Evolutionary conservation across 345 rosid genomes (phyloP), one percentile per base, ranked within the genome.

Genomic region (Populus alba): DNA sequence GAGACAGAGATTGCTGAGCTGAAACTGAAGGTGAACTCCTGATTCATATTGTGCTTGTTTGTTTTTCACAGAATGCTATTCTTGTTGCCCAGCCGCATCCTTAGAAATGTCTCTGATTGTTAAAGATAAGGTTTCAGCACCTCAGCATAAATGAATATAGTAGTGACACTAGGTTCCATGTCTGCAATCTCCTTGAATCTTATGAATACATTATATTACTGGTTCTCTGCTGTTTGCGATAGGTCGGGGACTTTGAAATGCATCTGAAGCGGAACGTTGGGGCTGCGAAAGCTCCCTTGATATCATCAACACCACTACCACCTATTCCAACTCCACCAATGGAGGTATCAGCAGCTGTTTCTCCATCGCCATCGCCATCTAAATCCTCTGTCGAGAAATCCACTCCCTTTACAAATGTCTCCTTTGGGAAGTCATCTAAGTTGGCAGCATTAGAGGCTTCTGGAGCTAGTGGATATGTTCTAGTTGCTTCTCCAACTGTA

Each of bases 181-280:
- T 3, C 29, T 59, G 65, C 16, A n/a, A 59, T 59, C n/a, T 59
- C 51, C 66, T n/a, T 25, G 47, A 29, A 8, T n/a, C 47, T 63
- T 68, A 8, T 18, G 4, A 68, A 62, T n/a, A 25, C 47, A 33
- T 35, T 7, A 31, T 51, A 27, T 51, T 16, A 63, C 45, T 76
- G 7, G 6, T 35, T 25, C 8, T 70, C 18, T 71, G 16, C 17
- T 81, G 61, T 67, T 84, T 78, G 12, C 81, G 67, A 68, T 79
- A 95, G 99, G 86, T 95, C 78, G 99, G 97, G 72, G 96, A 90
- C 77, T 91, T 93, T 53, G 94, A 95, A 88, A 95, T 95, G 98
- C 93, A 91, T 85, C 80, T 95, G 77, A 92, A 89, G 82, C 85
- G 97, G 77, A 88, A 89, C 75, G 74, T 89, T 81, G 99, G 91